Conservation (phyloP, 257 asterid species). For the Coffea eugenioides region DNA sequence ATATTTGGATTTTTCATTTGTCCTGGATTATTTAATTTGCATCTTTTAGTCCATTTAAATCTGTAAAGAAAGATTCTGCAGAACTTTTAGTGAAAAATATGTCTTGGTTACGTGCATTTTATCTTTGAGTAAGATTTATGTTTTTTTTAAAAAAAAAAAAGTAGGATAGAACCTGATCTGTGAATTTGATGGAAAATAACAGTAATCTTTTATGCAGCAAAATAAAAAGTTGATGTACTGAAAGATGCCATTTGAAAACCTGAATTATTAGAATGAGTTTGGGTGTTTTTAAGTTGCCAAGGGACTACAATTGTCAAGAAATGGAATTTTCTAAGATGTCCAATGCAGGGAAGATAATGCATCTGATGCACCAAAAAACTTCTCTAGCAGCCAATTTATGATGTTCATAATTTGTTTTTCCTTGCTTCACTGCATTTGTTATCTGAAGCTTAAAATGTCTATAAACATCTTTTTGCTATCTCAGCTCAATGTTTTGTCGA, state of each 20-base stretch:
- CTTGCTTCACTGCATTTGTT: not conserved
- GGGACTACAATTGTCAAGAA: too few relatives aligned
- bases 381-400: not conserved
- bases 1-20: not conserved
- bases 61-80: too few relatives aligned
- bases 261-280: not conserved
- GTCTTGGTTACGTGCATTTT: too few relatives aligned
- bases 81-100: too few relatives aligned
- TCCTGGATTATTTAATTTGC: not conserved
- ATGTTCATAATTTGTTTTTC: not conserved
- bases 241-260: slow-evolving; percentile 3
- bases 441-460: not conserved
- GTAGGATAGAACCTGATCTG: not conserved
- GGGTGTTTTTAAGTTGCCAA: not conserved
- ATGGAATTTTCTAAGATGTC: not conserved
- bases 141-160: too few relatives aligned
- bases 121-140: too few relatives aligned
- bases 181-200: not conserved
- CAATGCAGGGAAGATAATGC: not conserved
- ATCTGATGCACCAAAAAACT: not conserved
- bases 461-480: not conserved
- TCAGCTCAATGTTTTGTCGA: not conserved
- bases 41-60: not conserved
- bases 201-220: not conserved
- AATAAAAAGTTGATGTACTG: not conserved